A percentile compares a stretch with the other conserved stretches of the same genome.
Evolutionary conservation across 768 basidiomycete genomes (phyloP).

Genomic region (Suillus cothurnatus): DNA sequence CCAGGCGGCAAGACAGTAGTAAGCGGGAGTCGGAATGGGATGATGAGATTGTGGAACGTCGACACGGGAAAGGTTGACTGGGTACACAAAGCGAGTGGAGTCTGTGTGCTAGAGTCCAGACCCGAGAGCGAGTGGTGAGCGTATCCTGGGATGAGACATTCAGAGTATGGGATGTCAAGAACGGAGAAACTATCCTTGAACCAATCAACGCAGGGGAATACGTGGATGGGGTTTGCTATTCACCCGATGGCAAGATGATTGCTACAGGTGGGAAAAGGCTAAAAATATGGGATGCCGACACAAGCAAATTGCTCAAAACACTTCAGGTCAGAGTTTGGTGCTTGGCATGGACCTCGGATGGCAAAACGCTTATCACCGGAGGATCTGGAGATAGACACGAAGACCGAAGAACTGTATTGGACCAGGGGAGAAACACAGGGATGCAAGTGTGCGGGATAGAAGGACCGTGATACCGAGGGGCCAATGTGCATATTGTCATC

Average conservation of each 20-base stretch:
- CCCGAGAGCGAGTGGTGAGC: background rate
- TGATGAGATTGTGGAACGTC: background rate
- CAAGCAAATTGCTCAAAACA: background rate
- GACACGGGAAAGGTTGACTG: background rate
- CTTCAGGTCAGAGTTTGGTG: background rate
- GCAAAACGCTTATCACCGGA: background rate
- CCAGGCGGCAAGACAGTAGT: background rate
- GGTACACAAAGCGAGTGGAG: background rate
- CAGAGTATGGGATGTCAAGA: background rate
- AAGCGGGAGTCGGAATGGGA: background rate
- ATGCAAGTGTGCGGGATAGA: too few relatives aligned
- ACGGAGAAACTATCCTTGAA: background rate
- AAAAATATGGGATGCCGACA: background rate
- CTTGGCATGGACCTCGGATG: background rate
- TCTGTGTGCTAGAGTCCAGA: background rate
- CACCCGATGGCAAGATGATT: background rate
- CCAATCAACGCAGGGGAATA: background rate
- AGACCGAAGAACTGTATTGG: too few relatives aligned
- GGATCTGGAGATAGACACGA: too few relatives aligned
- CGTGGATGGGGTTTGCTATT: background rate
- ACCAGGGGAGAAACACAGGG: too few relatives aligned
- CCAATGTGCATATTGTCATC: too few relatives aligned
- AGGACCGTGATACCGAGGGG: too few relatives aligned
- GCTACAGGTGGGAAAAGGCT: background rate
- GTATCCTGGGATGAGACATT: background rate